Base-by-base conservation (phyloP, 257 asterid species). In the Vinca minor region DNA sequence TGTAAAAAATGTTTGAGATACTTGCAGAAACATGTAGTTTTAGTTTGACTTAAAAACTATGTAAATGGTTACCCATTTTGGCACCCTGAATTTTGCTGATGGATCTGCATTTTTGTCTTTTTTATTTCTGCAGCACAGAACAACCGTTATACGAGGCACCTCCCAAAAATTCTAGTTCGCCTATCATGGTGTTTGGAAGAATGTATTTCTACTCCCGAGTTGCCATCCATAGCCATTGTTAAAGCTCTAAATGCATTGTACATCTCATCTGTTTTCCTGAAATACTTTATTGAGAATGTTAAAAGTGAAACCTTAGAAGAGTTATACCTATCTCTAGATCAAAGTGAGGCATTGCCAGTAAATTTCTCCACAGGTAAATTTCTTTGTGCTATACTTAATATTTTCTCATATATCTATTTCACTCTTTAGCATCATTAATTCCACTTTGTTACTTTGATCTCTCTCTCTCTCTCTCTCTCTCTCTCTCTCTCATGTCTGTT, bases 101-200 rank as follows among this genome's bases (percentile, higher is more conserved):
- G 7, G 23, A 26, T 29, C 32, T 25, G 20, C 36, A 13, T 55
- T 2, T 57, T 34, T 58, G 74, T 63, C 62, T 70, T 58, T 63
- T 72, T 64, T 21, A 12, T 13, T 35, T 44, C 56, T 84, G 83
- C 94, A 93, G 99, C 84, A 67, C 77, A 61, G 83, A 90, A 87
- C 77, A 93, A 93, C 77, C 72, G 74, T 71, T 74, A 74, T 57
- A 93, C 99, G 55, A 84, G 92, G 82, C 99, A 93, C 76, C 96
- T 93, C 32, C 85, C 86, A 2, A 93, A 93, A 82, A 81, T 86
- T 69, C 73, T 93, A 84, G 78, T 93, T 80, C 91, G 90, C 79
- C 79, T 93, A 63, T 74, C 85, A 5, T 80, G 87, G 96, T 85
- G 94, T 79, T 78, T 93, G 90, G 85, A 87, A 79, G 96, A 90